Conservation (phyloP, 352 stramenopile species). For the Phytophthora hybrid region DNA sequence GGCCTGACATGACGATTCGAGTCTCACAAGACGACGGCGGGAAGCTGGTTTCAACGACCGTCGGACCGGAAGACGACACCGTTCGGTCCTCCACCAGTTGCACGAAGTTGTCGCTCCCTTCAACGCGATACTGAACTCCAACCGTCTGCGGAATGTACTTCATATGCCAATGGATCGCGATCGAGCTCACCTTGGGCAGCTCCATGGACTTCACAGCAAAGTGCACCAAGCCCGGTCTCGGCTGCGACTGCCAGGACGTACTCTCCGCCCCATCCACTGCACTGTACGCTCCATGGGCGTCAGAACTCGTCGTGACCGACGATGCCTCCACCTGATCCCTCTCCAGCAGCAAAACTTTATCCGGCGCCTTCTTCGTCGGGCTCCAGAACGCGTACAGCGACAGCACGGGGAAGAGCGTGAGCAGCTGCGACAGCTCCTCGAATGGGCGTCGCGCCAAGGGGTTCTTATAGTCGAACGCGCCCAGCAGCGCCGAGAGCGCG, state of each 20-base stretch:
- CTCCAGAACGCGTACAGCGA: slow-evolving; percentile 90
- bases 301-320: slow-evolving; percentile 58
- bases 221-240: slow-evolving; percentile 54
- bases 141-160: slow-evolving; percentile 69
- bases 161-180: slow-evolving; percentile 76
- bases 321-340: slow-evolving; percentile 64
- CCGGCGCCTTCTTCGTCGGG: slow-evolving; percentile 66
- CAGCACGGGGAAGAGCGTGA: slow-evolving; percentile 77
- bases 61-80: slow-evolving; percentile 29
- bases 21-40: slow-evolving; percentile 54
- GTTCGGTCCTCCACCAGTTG: slow-evolving; percentile 45
- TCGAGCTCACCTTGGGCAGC: slow-evolving; percentile 60
- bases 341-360: slow-evolving; percentile 57
- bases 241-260: slow-evolving; percentile 85
- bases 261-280: slow-evolving; percentile 63
- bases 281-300: slow-evolving; percentile 52
- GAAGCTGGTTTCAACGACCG: slow-evolving; percentile 54
- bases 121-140: slow-evolving; percentile 59
- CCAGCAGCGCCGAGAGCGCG: slow-evolving; percentile 73
- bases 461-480: slow-evolving; percentile 76
- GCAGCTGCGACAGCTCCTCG: slow-evolving; percentile 77
- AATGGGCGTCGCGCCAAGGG: slow-evolving; percentile 66
- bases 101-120: slow-evolving; percentile 50
- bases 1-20: slow-evolving; percentile 72
- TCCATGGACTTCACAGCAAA: slow-evolving; percentile 55